Base-by-base conservation (phyloP, 352 stramenopile genomes). In the Lagenidium giganteum region DNA sequence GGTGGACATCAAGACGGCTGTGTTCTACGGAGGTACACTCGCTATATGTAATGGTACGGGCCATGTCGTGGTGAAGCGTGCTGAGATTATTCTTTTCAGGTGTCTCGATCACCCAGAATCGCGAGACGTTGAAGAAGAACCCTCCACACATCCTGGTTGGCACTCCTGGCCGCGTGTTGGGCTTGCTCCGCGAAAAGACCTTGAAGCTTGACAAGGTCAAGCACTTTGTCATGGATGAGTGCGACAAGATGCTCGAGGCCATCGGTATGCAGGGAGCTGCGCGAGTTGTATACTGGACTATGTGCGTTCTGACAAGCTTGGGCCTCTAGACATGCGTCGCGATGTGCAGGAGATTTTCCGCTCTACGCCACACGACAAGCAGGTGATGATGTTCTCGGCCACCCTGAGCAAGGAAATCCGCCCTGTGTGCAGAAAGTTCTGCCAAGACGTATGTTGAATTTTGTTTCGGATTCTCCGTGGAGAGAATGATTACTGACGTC, bases 181-280 rank as follows among this genome's bases (percentile, higher is more conserved):
- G 78, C 51, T 57, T 96, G 51, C 61, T 95, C 40, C 78, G 81
- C 40, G 94, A 98, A 62, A 98, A 98, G 75, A 95, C 83, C 37
- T 69, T 99, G 46, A 98, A 99, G 69, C 72, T 99, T 20, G 93
- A 98, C 80, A 96, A 98, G 64, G 86, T 99, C 51, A 99, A 99
- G 73, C 95, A 99, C 75, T 99, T 99, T 67, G 96, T 99, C 28
- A 93, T 99, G 69, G 97, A 99, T 67, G 97, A 99, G 73, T 99
- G 96, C 77, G 97, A 99, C 85, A 97, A 98, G 64, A 97, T 99
- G 53, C 85, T 99, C 37, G 96, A 99, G 51, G 94, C 92, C 20
- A 88, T 99, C 47, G 83, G 80, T 95, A 65, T 35, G 79, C 71
- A 7, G 50, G 3, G 9, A 14, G 16, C 14, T 58, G 11, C 14